Base-by-base conservation (phyloP, 2,329 filamentous ascomycete species). In the Beauveria bassiana region DNA sequence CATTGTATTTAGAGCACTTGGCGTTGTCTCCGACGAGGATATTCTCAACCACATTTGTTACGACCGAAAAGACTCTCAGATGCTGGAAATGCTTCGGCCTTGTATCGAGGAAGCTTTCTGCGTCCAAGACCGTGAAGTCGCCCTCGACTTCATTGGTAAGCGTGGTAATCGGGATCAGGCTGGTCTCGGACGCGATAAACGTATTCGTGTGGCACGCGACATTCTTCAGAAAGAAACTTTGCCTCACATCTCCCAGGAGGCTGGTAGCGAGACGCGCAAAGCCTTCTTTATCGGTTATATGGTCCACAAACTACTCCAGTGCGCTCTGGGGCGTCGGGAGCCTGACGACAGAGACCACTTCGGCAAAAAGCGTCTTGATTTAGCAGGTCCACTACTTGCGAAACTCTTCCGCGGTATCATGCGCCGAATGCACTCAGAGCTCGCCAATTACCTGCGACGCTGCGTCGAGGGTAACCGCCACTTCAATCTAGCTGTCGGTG, bases 251-350 rank as follows among this genome's bases (percentile, higher is more conserved):
- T 97, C 93, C 1, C 95, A 99, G 73, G 87, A 85, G 64, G 92
- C 97, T 74, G 95, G 95, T 31, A 96, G 91, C 68, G 93, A 98
- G 73, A 98, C 93, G 1, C 83, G 91, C 63, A 99, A 99, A 73
- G 95, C 96, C 2, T 99, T 96, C 77, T 99, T 98, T 82, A 80
- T 99, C 54, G 95, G 96, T 24, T 99, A 99, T 77, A 99, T 99
- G 93, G 91, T 98, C 52, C 93, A 99, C 76, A 90, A 95, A 72
- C 83, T 99, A 68, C 81, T 98, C 26, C 93, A 97, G 74, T 96
- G 93, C 72, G 91, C 93, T 60, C 83, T 99, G 53, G 96, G 95
- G 57, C 88, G 95, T 64, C 89, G 92, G 65, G 95, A 98, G 72
- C 91, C 92, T 28, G 95, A 99, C 70, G 95, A 99, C 71, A 90